A percentile compares a stretch with the other conserved stretches of the same genome.
phyloP scores from a whole-genome alignment of 2,329 filamentous ascomycete species.

The Fusarium sp. region DNA sequence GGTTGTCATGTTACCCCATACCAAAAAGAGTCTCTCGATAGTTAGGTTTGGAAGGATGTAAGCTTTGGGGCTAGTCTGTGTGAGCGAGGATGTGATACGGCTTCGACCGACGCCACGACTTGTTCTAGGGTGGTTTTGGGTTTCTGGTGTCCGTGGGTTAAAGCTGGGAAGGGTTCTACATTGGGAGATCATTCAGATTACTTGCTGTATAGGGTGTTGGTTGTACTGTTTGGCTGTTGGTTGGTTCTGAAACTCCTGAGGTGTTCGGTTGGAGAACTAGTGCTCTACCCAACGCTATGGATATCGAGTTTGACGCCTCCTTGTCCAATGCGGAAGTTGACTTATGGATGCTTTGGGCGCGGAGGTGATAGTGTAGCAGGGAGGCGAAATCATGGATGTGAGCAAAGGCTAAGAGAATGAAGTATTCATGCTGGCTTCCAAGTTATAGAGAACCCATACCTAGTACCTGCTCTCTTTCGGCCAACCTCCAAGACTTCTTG shows the following conservation, averaged over 20 bases:
- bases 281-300: neutral
- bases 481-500: neutral
- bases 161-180: too few relatives aligned
- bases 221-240: neutral
- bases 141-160: neutral
- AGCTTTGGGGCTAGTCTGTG: slow-evolving; percentile 31
- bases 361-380: neutral
- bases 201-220: neutral
- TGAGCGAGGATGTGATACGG: slow-evolving; percentile 27
- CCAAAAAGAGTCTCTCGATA: neutral
- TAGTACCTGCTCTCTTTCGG: too few relatives aligned
- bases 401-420: neutral
- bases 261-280: neutral
- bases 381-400: neutral
- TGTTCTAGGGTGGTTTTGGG: neutral
- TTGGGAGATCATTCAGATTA: too few relatives aligned
- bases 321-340: slow-evolving; percentile 24
- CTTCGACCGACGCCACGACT: slow-evolving; percentile 21
- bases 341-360: neutral
- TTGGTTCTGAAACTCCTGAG: neutral
- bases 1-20: slow-evolving; percentile 1
- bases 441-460: neutral
- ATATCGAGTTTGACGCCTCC: slow-evolving; percentile 28
- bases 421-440: neutral
- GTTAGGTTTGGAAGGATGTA: slow-evolving; percentile 18